These are phyloP conservation scores for Flaveria sonorensis DNA, from an alignment of 129 eudicot species.

Conservation along the genomic window DNA sequence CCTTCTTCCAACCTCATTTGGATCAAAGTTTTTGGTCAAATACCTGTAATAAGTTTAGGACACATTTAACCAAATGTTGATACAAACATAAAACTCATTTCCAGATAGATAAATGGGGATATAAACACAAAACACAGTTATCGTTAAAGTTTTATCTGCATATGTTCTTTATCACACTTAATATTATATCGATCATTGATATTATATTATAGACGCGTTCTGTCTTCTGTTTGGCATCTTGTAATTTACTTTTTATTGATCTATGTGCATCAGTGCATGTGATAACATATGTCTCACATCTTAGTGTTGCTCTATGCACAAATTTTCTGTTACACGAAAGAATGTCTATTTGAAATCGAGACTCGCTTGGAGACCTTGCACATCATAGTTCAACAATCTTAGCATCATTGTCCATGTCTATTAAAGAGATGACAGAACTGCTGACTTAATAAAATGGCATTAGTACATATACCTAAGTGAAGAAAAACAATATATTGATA, in stretches of 20 bases:
- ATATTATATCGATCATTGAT: neutral
- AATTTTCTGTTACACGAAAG: neutral
- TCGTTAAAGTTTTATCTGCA: neutral
- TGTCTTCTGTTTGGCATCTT: neutral
- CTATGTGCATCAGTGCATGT: no score
- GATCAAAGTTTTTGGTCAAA: slow-evolving; percentile 9
- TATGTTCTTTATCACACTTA: neutral
- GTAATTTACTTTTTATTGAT: neutral
- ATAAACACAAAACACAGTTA: no score
- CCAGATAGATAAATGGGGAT: no score
- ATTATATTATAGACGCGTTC: neutral
- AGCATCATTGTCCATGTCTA: neutral
- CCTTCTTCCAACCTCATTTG: neutral
- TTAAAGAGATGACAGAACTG: neutral
- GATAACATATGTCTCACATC: neutral
- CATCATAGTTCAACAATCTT: neutral
- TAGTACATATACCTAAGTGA: neutral
- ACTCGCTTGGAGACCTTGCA: neutral
- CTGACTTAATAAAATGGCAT: neutral
- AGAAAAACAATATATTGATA: neutral
- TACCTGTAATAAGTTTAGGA: neutral
- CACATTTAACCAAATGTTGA: neutral
- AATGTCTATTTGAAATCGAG: slow-evolving; percentile 8
- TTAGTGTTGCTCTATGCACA: neutral
- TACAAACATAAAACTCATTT: neutral